A percentile compares a stretch with the other conserved stretches of the same genome.
Conservation (phyloP, 192 early-diverging fungal genomes). For the Coemansia biformis region DNA sequence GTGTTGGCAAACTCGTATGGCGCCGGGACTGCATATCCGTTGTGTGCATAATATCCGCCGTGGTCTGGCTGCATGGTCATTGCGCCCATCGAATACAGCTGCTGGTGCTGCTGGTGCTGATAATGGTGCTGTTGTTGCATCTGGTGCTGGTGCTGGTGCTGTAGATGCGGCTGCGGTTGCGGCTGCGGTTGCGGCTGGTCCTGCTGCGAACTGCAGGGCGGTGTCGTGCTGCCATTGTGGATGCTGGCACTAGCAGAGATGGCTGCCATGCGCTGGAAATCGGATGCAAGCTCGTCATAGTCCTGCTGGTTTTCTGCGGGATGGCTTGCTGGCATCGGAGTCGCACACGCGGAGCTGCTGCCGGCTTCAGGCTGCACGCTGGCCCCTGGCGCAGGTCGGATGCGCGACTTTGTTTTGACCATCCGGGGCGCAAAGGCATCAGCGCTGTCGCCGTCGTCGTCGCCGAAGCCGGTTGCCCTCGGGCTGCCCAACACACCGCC, state of each 20-base stretch:
- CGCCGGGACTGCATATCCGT: neutral
- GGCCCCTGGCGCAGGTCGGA: slow-evolving; percentile 13
- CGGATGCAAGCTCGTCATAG: slow-evolving; percentile 18
- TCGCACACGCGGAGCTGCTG: neutral
- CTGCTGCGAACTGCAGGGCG: neutral
- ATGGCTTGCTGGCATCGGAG: neutral
- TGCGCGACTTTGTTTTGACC: slow-evolving; percentile 31
- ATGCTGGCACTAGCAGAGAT: slow-evolving; percentile 8
- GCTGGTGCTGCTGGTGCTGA: neutral
- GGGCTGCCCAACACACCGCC: slow-evolving; percentile 25
- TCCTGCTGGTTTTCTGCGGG: slow-evolving; percentile 6
- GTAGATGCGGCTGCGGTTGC: no score
- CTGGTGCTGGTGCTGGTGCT: slow-evolving; percentile 6
- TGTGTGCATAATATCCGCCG: neutral
- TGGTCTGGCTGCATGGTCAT: neutral
- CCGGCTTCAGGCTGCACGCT: neutral
- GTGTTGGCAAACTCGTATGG: neutral
- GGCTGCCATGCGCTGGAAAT: slow-evolving; percentile 36
- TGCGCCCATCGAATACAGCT: no score
- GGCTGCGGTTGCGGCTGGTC: no score
- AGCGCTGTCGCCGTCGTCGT: slow-evolving; percentile 1
- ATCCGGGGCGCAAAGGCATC: slow-evolving; percentile 20
- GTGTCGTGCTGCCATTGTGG: no score
- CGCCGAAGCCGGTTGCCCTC: slow-evolving; percentile 1
- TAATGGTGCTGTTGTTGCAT: neutral